Evolutionary conservation across 2,329 filamentous ascomycete genomes (phyloP).

Genomic region (Acrocalymma vagum): DNA sequence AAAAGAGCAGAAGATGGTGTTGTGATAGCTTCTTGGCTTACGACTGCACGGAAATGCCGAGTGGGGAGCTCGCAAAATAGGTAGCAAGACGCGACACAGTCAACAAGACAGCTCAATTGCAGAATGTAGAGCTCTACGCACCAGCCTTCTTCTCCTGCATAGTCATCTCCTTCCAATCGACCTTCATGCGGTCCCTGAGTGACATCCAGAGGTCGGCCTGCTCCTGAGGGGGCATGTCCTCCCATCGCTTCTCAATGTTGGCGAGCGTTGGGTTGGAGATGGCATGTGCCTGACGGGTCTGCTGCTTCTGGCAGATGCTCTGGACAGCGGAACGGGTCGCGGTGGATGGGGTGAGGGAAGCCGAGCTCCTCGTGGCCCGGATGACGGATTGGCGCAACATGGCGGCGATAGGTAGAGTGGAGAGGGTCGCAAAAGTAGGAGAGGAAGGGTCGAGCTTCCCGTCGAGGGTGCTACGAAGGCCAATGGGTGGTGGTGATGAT

Average conservation of each 20-base stretch:
- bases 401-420: constrained; percentile 43
- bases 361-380: constrained; percentile 48
- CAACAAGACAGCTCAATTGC: constrained; percentile 18
- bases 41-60: constrained; percentile 18
- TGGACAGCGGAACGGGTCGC: constrained; percentile 44
- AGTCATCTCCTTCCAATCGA: constrained; percentile 94
- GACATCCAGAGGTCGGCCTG: constrained; percentile 99
- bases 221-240: constrained; percentile 96
- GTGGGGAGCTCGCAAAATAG: constrained; percentile 29
- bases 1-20: constrained; percentile 14
- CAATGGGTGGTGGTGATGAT: constrained; percentile 48
- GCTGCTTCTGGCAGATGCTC: constrained; percentile 56
- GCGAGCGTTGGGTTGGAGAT: constrained; percentile 97
- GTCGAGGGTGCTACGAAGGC: constrained; percentile 44
- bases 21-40: constrained; percentile 15
- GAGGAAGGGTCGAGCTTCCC: constrained; percentile 40
- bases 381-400: constrained; percentile 52
- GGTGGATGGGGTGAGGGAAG: constrained; percentile 43
- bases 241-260: constrained; percentile 99
- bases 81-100: too few species aligned
- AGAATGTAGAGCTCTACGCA: constrained; percentile 63
- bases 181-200: constrained; percentile 98
- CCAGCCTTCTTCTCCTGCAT: constrained; percentile 98
- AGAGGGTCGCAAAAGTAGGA: constrained; percentile 44
- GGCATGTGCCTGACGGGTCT: constrained; percentile 78